Percentiles rank a stretch among this genome's conserved stretches.
Evolutionary conservation across 768 basidiomycete genomes (phyloP).

Genomic region (Symmetrospora coprosmae): DNA sequence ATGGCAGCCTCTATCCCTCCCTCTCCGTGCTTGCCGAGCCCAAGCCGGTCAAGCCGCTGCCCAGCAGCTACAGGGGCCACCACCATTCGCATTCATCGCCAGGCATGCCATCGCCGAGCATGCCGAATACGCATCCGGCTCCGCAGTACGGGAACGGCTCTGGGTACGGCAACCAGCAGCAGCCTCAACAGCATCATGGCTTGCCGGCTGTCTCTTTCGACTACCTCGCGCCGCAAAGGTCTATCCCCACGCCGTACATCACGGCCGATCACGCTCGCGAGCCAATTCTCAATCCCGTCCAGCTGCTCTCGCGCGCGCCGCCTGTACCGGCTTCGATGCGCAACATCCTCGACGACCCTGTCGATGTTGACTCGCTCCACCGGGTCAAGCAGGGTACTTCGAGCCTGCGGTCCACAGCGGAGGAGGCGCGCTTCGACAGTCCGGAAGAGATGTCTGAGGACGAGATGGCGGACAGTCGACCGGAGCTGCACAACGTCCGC

Average conservation of each 20-base stretch:
- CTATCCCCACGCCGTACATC: conserved; percentile 15
- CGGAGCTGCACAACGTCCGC: too few relatives aligned
- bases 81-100: too few relatives aligned
- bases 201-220: not conserved
- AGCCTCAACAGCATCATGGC: not conserved
- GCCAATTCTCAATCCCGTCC: not conserved
- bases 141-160: too few relatives aligned
- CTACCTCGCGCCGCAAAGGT: not conserved
- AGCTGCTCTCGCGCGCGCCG: conserved; percentile 15
- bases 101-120: too few relatives aligned
- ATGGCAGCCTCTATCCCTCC: conserved; percentile 6
- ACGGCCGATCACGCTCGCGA: conserved; percentile 2
- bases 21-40: not conserved
- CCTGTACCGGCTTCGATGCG: too few relatives aligned
- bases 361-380: not conserved
- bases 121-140: too few relatives aligned
- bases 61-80: too few relatives aligned
- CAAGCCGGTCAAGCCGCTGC: conserved; percentile 1
- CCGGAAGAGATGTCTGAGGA: not conserved
- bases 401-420: conserved; percentile 20
- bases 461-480: not conserved
- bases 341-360: not conserved
- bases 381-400: not conserved
- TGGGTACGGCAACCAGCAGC: not conserved
- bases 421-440: not conserved